Evolutionary conservation across 805 yeast species (phyloP), one percentile per base, ranked within the genome.

Genomic region (Ogataea polymorpha): DNA sequence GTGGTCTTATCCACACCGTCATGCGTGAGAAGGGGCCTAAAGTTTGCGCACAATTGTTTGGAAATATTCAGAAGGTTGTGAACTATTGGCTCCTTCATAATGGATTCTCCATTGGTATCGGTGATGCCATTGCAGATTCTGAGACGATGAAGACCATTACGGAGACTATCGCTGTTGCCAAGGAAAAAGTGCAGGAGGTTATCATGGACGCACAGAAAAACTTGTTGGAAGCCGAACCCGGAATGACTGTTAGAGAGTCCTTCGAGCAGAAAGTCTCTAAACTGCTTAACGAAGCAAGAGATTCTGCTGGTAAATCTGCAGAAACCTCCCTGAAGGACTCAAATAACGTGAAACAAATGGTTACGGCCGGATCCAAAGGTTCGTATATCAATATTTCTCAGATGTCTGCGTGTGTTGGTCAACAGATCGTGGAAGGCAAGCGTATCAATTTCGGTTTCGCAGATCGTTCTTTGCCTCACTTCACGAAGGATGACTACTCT

Each of bases 321-420:
- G 99, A 95, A 72, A 84, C 89, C 67, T 87, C 90, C 59, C 79
- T 93, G 72, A 91, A 90, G 63, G 96, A 90, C 58, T 74, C 84
- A 52, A 93, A 93, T 63, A 91, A 91, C 59, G 99, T 93, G 53
- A 93, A 93, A 63, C 99, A 93, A 74, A 93, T 93, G 99, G 99
- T 93, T 37, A 84, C 91, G 51, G 93, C 99, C 11, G 99, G 99
- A 59, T 93, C 99, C 23, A 93, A 93, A 69, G 99, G 99, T 74
- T 93, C 99, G 12, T 93, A 91, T 66, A 93, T 93, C 66, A 93
- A 93, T 65, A 93, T 93, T 63, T 95, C 99, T 17, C 98, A 90
- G 71, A 93, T 93, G 99, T 89, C 97, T 29, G 99, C 99, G 9
- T 93, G 99, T 84, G 99, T 93, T 21, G 99, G 99, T 57, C 99